phyloP scores from a whole-genome alignment of 805 yeast genomes.

The Cyberlindnera bimundalis region DNA sequence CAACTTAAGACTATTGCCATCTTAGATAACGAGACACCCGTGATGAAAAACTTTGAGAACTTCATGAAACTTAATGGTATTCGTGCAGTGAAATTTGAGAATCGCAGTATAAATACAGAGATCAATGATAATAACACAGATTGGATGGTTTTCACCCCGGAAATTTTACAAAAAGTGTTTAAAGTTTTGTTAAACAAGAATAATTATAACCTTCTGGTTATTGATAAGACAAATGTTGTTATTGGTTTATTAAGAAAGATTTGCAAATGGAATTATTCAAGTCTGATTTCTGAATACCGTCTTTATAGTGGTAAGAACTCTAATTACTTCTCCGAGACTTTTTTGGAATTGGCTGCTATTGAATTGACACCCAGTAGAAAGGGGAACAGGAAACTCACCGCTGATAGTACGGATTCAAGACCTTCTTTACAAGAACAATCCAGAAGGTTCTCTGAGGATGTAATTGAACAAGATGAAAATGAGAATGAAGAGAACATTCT shows the following conservation, averaged over 20 bases:
- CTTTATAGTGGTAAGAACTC: slow-evolving; percentile 68
- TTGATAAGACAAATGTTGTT: slow-evolving; percentile 77
- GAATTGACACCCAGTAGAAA: slow-evolving; percentile 32
- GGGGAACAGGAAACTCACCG: background rate
- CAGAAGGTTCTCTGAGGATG: slow-evolving; percentile 16
- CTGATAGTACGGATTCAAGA: background rate
- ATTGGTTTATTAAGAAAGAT: slow-evolving; percentile 78
- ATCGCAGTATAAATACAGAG: slow-evolving; percentile 27
- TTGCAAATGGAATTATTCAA: slow-evolving; percentile 85
- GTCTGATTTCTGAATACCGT: slow-evolving; percentile 82
- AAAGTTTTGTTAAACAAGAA: slow-evolving; percentile 57
- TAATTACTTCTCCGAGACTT: slow-evolving; percentile 78
- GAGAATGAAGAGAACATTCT: slow-evolving; percentile 30
- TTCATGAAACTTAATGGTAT: slow-evolving; percentile 59
- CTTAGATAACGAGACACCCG: slow-evolving; percentile 81
- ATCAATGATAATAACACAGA: slow-evolving; percentile 22
- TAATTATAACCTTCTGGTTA: slow-evolving; percentile 64
- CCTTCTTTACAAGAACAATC: background rate
- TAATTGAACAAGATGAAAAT: slow-evolving; percentile 21
- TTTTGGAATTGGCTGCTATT: slow-evolving; percentile 67
- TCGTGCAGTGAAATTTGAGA: slow-evolving; percentile 39
- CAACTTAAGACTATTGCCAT: slow-evolving; percentile 64
- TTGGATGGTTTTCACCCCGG: slow-evolving; percentile 76
- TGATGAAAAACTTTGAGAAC: slow-evolving; percentile 58
- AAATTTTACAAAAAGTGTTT: slow-evolving; percentile 61